A percentile compares a stretch with the other conserved stretches of the same genome.
Conservation (phyloP, 495 filamentous ascomycete genomes). For the Trichoderma reesei region DNA sequence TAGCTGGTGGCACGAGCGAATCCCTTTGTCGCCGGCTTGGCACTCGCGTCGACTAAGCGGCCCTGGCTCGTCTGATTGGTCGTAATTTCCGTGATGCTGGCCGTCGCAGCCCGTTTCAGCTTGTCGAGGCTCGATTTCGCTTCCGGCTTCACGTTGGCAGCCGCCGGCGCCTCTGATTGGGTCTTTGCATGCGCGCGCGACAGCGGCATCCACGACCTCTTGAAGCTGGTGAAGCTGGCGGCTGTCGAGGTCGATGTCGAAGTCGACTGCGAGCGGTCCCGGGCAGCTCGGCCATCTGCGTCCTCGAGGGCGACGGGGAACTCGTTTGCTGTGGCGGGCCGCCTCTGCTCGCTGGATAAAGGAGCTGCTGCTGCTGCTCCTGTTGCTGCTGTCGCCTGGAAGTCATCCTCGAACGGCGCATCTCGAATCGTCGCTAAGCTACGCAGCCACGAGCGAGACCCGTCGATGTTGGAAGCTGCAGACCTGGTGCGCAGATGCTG, state of each 20-base stretch:
- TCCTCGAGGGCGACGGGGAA: not conserved
- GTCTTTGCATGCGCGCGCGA: constrained; percentile 48
- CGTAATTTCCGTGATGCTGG: constrained; percentile 25
- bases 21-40: not conserved
- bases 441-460: not conserved
- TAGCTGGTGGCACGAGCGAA: constrained; percentile 8
- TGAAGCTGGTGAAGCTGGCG: constrained; percentile 55
- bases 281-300: constrained; percentile 16
- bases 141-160: not conserved
- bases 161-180: constrained; percentile 10
- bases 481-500: not conserved
- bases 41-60: constrained; percentile 20
- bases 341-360: not conserved
- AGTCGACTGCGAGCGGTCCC: constrained; percentile 33
- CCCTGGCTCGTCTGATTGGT: constrained; percentile 20
- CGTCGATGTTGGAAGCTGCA: not conserved
- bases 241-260: no score
- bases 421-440: not conserved
- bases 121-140: not conserved
- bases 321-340: not conserved
- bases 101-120: constrained; percentile 17
- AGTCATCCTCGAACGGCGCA: not conserved
- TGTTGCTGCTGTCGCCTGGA: no score
- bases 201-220: constrained; percentile 55
- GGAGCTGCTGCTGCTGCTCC: not conserved